Percentiles rank a stretch among this genome's conserved stretches.
phyloP scores from a whole-genome alignment of 1,284 basidiomycete genomes.

The Puccinia horiana region DNA sequence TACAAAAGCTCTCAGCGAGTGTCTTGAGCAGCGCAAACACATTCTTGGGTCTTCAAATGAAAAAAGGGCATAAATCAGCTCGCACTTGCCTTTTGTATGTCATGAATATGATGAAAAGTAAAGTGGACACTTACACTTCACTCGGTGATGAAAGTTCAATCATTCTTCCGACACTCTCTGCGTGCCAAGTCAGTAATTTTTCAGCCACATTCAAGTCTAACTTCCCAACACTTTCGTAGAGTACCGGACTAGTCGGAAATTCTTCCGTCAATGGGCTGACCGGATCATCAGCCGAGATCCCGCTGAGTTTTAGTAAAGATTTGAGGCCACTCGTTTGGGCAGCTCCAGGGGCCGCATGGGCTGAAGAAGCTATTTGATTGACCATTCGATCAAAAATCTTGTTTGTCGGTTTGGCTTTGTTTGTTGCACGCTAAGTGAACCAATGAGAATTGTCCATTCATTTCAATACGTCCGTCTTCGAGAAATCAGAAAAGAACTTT shows the following conservation, averaged over 20 bases:
- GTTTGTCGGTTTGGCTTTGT: slow-evolving; percentile 75
- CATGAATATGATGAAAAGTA: neutral
- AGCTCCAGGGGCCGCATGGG: slow-evolving; percentile 33
- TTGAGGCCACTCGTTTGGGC: slow-evolving; percentile 56
- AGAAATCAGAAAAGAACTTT: neutral
- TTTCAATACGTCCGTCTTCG: neutral
- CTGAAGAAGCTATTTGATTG: slow-evolving; percentile 67
- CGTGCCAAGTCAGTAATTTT: slow-evolving; percentile 91
- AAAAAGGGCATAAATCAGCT: neutral
- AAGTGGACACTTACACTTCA: slow-evolving; percentile 71
- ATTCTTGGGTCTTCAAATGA: slow-evolving; percentile 73
- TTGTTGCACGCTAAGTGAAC: slow-evolving; percentile 55
- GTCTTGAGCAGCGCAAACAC: slow-evolving; percentile 81
- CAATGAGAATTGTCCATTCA: neutral
- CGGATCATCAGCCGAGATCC: slow-evolving; percentile 59
- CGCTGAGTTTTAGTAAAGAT: slow-evolving; percentile 61
- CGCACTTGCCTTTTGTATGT: neutral
- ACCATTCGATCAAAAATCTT: slow-evolving; percentile 87
- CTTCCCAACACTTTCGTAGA: slow-evolving; percentile 76
- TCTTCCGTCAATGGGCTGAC: slow-evolving; percentile 52
- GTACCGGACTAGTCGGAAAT: slow-evolving; percentile 60
- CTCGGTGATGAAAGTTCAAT: slow-evolving; percentile 77
- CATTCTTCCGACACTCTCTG: slow-evolving; percentile 86
- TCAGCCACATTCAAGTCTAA: slow-evolving; percentile 76
- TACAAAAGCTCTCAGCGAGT: slow-evolving; percentile 82